phyloP scores from a whole-genome alignment of 2,329 filamentous ascomycete species.

The Fusarium fracticaudum region DNA sequence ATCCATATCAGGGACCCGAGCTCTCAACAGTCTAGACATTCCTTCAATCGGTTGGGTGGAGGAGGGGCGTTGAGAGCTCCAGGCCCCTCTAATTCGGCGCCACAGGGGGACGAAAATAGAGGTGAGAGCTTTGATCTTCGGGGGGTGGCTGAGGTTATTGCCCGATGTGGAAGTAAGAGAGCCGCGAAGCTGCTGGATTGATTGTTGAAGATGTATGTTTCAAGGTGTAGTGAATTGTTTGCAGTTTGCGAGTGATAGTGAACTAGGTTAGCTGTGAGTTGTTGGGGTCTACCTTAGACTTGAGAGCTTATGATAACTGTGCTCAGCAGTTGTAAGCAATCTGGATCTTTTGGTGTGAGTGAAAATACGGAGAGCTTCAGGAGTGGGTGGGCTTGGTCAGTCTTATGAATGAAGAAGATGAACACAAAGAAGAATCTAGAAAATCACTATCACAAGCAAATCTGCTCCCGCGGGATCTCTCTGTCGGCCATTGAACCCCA shows the following conservation, averaged over 20 bases:
- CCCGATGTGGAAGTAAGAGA: slow-evolving; percentile 1
- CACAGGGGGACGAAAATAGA: slow-evolving; percentile 13
- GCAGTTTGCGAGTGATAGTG: neutral
- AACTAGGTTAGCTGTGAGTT: neutral
- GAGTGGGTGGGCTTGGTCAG: neutral
- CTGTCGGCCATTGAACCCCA: slow-evolving; percentile 20
- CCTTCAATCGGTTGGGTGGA: slow-evolving; percentile 28
- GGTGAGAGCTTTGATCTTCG: slow-evolving; percentile 18
- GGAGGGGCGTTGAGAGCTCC: slow-evolving; percentile 29
- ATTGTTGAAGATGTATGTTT: slow-evolving; percentile 3
- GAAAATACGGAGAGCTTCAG: neutral
- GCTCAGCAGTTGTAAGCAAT: slow-evolving; percentile 8
- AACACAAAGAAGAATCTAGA: neutral
- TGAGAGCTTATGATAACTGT: neutral
- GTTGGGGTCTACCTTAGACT: neutral
- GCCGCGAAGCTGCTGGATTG: neutral
- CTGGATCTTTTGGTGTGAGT: neutral
- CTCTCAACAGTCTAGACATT: slow-evolving; percentile 38
- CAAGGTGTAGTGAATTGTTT: neutral
- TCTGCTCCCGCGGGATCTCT: slow-evolving; percentile 20
- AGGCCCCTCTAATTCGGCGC: slow-evolving; percentile 20
- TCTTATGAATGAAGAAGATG: neutral
- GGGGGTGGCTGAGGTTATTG: slow-evolving; percentile 21
- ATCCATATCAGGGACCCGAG: slow-evolving; percentile 16
- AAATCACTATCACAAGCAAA: slow-evolving; percentile 22